Evolutionary conservation across 129 eudicot genomes (phyloP).

Genomic region (Deinandra increscens): DNA sequence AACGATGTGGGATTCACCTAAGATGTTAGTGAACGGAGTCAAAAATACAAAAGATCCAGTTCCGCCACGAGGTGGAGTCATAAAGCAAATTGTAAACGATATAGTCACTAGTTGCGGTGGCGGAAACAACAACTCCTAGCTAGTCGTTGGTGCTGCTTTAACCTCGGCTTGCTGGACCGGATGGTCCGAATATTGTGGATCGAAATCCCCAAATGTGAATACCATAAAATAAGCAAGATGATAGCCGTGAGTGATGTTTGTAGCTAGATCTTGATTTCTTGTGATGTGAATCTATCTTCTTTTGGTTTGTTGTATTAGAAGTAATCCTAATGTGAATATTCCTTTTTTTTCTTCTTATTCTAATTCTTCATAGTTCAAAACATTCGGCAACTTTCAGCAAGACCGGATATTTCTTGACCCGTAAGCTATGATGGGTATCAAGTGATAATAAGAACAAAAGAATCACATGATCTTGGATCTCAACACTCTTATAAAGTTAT

Average conservation of each 20-base stretch:
- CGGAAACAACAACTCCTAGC: background rate
- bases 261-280: background rate
- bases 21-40: background rate
- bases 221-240: background rate
- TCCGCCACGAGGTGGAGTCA: slow-evolving; percentile 28
- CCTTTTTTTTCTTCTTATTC: background rate
- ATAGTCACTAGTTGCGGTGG: slow-evolving; percentile 5
- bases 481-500: too few species aligned
- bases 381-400: too few species aligned
- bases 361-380: background rate
- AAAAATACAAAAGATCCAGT: slow-evolving; percentile 11
- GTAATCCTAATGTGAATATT: background rate
- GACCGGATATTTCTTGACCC: too few species aligned
- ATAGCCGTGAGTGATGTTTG: background rate
- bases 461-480: too few species aligned
- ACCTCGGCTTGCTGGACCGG: background rate
- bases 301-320: background rate
- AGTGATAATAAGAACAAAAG: too few species aligned
- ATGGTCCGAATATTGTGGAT: background rate
- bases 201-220: background rate
- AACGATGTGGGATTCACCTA: slow-evolving; percentile 11
- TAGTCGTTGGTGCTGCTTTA: background rate
- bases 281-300: background rate
- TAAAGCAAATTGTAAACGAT: slow-evolving; percentile 23
- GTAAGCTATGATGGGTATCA: too few species aligned